Conservation (phyloP, 257 asterid genomes). For the Linderniella brevidens region DNA sequence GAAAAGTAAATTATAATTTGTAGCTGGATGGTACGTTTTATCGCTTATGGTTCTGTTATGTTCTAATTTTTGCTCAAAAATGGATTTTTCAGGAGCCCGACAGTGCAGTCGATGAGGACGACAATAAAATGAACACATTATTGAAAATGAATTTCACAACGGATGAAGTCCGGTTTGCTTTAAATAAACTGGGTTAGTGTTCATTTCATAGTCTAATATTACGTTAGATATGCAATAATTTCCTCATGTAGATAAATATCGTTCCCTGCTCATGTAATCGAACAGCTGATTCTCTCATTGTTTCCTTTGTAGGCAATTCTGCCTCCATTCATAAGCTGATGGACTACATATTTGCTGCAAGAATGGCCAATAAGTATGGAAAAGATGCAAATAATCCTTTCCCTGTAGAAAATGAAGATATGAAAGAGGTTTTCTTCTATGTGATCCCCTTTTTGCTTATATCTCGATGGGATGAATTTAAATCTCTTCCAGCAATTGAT, state of each 20-base stretch:
- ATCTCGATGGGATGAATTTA: neutral
- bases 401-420: slow-evolving; percentile 23
- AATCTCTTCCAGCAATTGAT: neutral
- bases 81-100: slow-evolving; percentile 53
- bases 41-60: neutral
- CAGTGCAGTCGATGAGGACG: slow-evolving; percentile 18
- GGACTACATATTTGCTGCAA: slow-evolving; percentile 71
- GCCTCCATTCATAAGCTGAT: slow-evolving; percentile 50
- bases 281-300: neutral
- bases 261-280: neutral
- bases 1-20: too few relatives aligned
- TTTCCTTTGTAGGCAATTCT: slow-evolving; percentile 28
- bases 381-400: slow-evolving; percentile 22
- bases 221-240: neutral
- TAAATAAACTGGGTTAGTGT: slow-evolving; percentile 70
- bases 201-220: slow-evolving; percentile 12
- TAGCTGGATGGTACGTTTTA: too few relatives aligned
- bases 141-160: slow-evolving; percentile 70
- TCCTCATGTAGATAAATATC: neutral
- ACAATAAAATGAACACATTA: slow-evolving; percentile 40
- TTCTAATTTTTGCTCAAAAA: slow-evolving; percentile 3
- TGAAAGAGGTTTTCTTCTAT: slow-evolving; percentile 31
- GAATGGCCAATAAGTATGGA: slow-evolving; percentile 55
- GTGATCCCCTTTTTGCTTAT: slow-evolving; percentile 5
- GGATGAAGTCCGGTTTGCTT: slow-evolving; percentile 59